Evolutionary conservation across 345 rosid genomes (phyloP).

Genomic region (Arabidopsis suecica): DNA sequence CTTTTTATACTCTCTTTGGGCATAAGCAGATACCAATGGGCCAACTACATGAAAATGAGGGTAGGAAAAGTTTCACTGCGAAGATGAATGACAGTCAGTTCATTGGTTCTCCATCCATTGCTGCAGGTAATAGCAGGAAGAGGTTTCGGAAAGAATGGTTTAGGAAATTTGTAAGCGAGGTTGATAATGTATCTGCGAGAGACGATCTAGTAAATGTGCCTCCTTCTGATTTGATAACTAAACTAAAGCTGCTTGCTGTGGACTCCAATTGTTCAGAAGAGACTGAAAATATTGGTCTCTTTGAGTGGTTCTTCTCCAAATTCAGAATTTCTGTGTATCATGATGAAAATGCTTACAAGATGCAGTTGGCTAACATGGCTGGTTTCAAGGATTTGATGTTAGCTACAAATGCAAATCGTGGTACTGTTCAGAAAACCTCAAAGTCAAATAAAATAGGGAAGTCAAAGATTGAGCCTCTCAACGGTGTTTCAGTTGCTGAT

Average conservation of each 20-base stretch:
- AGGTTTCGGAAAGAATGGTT: conserved; percentile 66
- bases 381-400: conserved; percentile 48
- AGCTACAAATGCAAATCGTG: conserved; percentile 12
- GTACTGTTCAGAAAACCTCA: conserved; percentile 45
- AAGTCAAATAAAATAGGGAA: conserved; percentile 47
- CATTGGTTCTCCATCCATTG: conserved; percentile 57
- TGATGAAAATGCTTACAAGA: conserved; percentile 67
- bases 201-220: conserved; percentile 56
- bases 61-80: conserved; percentile 38
- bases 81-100: conserved; percentile 52
- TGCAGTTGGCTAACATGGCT: conserved; percentile 58
- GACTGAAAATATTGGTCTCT: conserved; percentile 49
- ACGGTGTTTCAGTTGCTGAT: conserved; percentile 52
- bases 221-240: conserved; percentile 60
- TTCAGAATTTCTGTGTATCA: conserved; percentile 73
- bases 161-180: conserved; percentile 53
- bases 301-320: conserved; percentile 84
- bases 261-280: conserved; percentile 53
- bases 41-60: conserved; percentile 47
- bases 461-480: conserved; percentile 46
- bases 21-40: conserved; percentile 57
- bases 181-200: conserved; percentile 46
- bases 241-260: conserved; percentile 61
- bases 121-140: conserved; percentile 56
- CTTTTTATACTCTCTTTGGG: conserved; percentile 64